Evolutionary conservation across 257 asterid species (phyloP), one percentile per base, ranked within the genome.

Genomic region (Solanum okadae): DNA sequence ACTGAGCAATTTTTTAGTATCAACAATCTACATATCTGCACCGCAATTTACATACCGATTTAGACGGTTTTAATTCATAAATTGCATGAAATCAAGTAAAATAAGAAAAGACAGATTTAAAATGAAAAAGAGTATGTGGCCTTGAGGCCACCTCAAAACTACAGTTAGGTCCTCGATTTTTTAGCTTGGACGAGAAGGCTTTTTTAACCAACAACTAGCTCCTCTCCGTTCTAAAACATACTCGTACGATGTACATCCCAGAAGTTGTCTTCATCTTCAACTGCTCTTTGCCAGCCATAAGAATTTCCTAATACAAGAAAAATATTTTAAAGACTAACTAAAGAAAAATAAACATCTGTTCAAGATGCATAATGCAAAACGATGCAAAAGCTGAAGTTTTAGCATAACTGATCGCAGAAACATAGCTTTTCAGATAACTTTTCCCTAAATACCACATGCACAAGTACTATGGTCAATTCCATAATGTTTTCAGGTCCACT

Each of bases 41-140:
- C 85, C 59, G 86, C 97, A 89, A 92, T 90, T 90, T 90, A 92
- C 92, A 91, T 86, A 88, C 49, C 86, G 91, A 89, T 93, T 89
- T 94, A 93, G 93, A 93, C 91, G 87, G 95, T 93, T 35, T 37
- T 92, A 79, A 88, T 91, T 90, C 76, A 88, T 87, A 91, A 91
- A 90, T 87, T 89, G 91, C 90, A 34, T 83, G 86, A 90, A 86
- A 73, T 38, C 56, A 68, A 89, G 86, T 52, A 63, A 61, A 87
- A 72, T 63, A 76, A 42, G 72, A 87, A 78, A 79, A n/a, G 65
- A 29, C 33, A 20, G 71, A 13, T 83, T 63, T 40, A 35, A 86
- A 46, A n/a, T 65, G 70, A 84, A 76, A 76, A 84, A 31, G 56
- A 31, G 56, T 61, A 44, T 68, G 83, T 87, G 88, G 88, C 87